Base-by-base conservation (phyloP, 2,329 filamentous ascomycete genomes). In the Neopestalotiopsis rosae region DNA sequence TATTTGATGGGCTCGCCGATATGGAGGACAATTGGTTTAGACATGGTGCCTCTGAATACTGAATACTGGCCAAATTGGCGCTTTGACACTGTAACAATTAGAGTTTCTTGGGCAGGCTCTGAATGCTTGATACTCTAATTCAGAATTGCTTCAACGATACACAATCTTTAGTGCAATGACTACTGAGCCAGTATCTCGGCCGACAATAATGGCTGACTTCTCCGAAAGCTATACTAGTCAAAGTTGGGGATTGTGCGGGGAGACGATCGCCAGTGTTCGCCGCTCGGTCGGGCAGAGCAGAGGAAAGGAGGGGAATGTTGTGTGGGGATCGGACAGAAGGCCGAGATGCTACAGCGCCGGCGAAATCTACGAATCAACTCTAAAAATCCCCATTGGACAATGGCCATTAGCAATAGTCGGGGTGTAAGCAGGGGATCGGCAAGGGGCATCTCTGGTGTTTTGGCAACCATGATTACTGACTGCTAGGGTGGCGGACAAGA, bases 1-100 rank as follows among this genome's bases (percentile, higher is more conserved):
- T 85, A 85, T 69, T 83, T 83, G 70, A 86, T 84, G 20, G 80
- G 77, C 40, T 84, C 83, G 34, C 84, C 84, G 12, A 86, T 72
- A 68, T 82, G 81, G 20, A 85, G 80, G 56, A 85, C 76, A 10
- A 75, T 78, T 20, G 78, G 80, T 67, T 82, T 77, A 1, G 52
- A 24, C 66, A 69, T 72, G 2, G n/a, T 34, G 24, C n/a, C n/a
- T 45, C 9, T 52, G 20, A 5, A 13, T 28, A 10, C 34, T 38
- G 34, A 4, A 38, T 38, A 38, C 34, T 38, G 5, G 34, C 34
- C 1, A 10, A 6, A 6, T 38, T 38, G 5, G 10, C 57, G 4
- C n/a, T 3, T 12, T 30, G n/a, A 17, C 17, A 24, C 28, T 38
- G 7, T 17, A 52, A 1, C 7, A 20, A 42, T 34, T 42, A 63